Evolutionary conservation across 805 yeast genomes (phyloP), one percentile per base, ranked within the genome.

Genomic region (Candida montana): DNA sequence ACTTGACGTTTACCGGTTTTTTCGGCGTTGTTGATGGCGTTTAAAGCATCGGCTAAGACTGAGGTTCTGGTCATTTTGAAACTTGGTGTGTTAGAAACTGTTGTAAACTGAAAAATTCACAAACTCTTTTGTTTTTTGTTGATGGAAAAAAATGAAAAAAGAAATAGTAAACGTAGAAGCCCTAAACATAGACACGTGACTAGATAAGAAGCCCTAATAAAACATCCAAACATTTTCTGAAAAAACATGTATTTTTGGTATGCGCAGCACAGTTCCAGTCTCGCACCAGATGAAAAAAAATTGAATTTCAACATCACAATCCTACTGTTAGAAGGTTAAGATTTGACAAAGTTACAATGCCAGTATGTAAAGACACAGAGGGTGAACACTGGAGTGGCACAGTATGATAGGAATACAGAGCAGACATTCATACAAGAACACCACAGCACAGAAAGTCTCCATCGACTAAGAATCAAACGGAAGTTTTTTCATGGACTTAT

Each of bases 1-100:
- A 90, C 97, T 79, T 90, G 97, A 78, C 97, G 86, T 81, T 90
- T 90, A 75, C 97, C 97, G 75, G 96, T 83, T 78, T 89, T 90
- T 78, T 90, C 96, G 75, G 97, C 97, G 75, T 90, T 90, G 93
- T 89, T 88, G 75, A 90, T 90, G 64, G 96, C 83, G 77, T 90
- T 90, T 65, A 90, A 83, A 69, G 97, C 97, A 78, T 90, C 97
- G 69, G 96, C 96, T 72, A 90, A 85, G 73, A 86, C 97, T 63
- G 97, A 90, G 59, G 96, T 80, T 79, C 97, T 90, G 72, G 96
- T 87, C 97, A 90, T 89, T 68, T 67, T 77, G 36, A 17, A 33
- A 6, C 19, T 26, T 31, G 38, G 19, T 16, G 29, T 26, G 12
- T 7, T 13, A 11, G n/a, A 26, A 26, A 11, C 29, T 8, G 35